phyloP scores from a whole-genome alignment of 176 grass and related monocot species.

The Phragmites australis region DNA sequence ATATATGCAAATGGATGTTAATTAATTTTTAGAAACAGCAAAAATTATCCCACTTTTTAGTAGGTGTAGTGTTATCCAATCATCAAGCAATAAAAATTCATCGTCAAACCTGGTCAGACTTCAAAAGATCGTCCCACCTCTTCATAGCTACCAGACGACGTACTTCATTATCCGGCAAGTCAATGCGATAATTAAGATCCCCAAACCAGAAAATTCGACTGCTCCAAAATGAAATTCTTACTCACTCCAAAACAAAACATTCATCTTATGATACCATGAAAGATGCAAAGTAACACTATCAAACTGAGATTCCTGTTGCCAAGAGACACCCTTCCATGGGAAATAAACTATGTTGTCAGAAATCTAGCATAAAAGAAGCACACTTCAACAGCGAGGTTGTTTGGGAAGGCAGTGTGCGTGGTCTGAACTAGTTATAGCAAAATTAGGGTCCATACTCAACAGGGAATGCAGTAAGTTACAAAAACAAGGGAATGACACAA shows the following conservation, averaged over 20 bases:
- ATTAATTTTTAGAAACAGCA: background rate
- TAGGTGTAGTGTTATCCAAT: background rate
- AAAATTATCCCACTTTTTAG: background rate
- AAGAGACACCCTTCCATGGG: background rate
- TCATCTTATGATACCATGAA: constrained; percentile 1
- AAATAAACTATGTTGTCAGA: background rate
- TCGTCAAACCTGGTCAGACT: constrained; percentile 62
- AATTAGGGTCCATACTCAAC: background rate
- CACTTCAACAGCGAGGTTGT: background rate
- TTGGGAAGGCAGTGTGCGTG: background rate
- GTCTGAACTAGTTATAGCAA: background rate
- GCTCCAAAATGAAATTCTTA: constrained; percentile 39
- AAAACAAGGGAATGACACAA: background rate
- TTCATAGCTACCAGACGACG: constrained; percentile 36
- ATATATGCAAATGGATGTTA: constrained; percentile 1
- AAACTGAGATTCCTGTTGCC: background rate
- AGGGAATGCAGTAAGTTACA: background rate
- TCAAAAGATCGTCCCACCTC: constrained; percentile 62
- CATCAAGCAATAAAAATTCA: background rate
- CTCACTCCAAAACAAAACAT: background rate
- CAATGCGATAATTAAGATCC: constrained; percentile 71
- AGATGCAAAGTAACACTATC: background rate
- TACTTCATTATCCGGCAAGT: constrained; percentile 53
- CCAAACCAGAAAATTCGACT: constrained; percentile 80
- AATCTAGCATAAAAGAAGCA: constrained; percentile 1